Base-by-base conservation (phyloP, 2,329 filamentous ascomycete species). In the Aspergillus awamori region DNA sequence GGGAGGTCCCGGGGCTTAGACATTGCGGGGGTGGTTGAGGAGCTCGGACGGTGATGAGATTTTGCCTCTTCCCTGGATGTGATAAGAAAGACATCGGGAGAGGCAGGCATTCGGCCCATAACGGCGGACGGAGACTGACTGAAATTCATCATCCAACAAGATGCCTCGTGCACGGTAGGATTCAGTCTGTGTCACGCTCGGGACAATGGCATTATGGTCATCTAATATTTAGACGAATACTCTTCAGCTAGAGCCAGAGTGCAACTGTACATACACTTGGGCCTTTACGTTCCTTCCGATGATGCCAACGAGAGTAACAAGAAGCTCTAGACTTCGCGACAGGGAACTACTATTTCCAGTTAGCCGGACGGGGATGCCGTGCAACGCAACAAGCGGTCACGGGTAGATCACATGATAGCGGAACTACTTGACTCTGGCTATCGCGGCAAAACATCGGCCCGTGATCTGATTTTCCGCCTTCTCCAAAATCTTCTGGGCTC, bases 11-110 rank as follows among this genome's bases (percentile, higher is more conserved):
- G 26, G 28, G 43, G 17, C 17, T 51, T 30, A 51, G 47, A 33
- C 47, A 54, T 59, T 59, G 57, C 57, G 57, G 57, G 55, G 57
- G 41, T 59, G 39, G 28, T 45, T 11, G 57, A 59, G 49, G 57
- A 52, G 57, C 58, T 60, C 58, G 53, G 57, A 59, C 57, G 28
- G 57, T 59, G 57, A 59, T 28, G 57, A 28, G 38, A 36, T 26
- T 51, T 36, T 36, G 10, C 26, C 45, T 36, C 48, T 30, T 36
- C 47, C 30, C 43, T 17, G 20, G 38, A 57, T 59, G 57, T 57
- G 59, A 59, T 51, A 61, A 45, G 22, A 20, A 36, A 59, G 10
- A 51, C 22, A 51, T n/a, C 38, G 11, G 33, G 33, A 13, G 33
- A 36, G 10, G 5, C 54, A 20, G 49, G 47, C 48, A 45, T 22